Conservation (phyloP, 768 basidiomycete species). For the Xanthoconium purpureum region DNA sequence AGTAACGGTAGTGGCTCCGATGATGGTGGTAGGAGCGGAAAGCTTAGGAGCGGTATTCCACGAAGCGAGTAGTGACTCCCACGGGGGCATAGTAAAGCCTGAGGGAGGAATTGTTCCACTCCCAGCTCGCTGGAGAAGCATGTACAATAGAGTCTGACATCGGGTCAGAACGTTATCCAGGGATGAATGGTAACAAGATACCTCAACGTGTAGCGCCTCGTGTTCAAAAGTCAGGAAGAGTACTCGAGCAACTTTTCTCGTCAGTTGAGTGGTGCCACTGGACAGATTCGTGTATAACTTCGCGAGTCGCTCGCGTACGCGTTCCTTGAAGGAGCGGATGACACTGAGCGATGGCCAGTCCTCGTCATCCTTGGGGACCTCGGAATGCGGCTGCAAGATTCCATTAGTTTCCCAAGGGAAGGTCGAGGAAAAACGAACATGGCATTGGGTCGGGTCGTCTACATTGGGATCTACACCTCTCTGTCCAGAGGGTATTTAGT, state of each 20-base stretch:
- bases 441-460: conserved; percentile 82
- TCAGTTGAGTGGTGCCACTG: conserved; percentile 46
- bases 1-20: conserved; percentile 57
- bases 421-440: conserved; percentile 48
- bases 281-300: conserved; percentile 72
- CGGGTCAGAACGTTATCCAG: conserved; percentile 1
- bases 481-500: conserved; percentile 37
- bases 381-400: conserved; percentile 69
- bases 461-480: conserved; percentile 96
- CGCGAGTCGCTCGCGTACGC: conserved; percentile 70
- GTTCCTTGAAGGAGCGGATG: conserved; percentile 75
- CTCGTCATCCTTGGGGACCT: conserved; percentile 73
- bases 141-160: conserved; percentile 79
- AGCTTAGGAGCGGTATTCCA: conserved; percentile 50
- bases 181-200: conserved; percentile 16
- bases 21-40: conserved; percentile 42
- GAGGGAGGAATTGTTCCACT: conserved; percentile 76
- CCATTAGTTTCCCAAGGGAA: neutral
- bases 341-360: conserved; percentile 80
- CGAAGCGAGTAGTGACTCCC: conserved; percentile 48
- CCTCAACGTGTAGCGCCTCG: conserved; percentile 84
- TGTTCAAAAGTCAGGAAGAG: conserved; percentile 92
- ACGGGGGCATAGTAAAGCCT: conserved; percentile 71
- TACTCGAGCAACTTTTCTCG: conserved; percentile 69
- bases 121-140: conserved; percentile 83